Evolutionary conservation across 2,329 filamentous ascomycete species (phyloP), one percentile per base, ranked within the genome.

Genomic region (Fusarium decemcellulare): DNA sequence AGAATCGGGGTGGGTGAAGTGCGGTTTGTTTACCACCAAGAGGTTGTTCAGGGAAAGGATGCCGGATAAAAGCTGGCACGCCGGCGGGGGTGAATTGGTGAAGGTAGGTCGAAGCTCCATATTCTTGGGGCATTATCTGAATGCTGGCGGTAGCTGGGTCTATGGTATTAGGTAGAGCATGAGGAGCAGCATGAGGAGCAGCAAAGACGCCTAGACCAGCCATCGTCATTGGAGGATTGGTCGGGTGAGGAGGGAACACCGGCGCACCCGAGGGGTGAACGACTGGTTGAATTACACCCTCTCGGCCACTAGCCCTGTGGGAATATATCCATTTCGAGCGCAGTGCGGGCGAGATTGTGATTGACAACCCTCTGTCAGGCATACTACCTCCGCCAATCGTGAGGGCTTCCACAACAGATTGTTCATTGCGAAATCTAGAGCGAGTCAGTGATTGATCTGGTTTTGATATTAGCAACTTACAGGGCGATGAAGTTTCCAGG

Each of bases 291-390:
- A 53, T 18, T 37, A 36, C 12, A 15, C n/a, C n/a, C 16, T 47
- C 60, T 2, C 56, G 61, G 8, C 39, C 55, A 15, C 59, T 52
- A 12, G 57, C 52, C 16, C 59, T 47, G 8, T 47, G 29, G 10
- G 61, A 44, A 11, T 51, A 42, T 30, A 59, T 59, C 79, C 79
- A 81, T 61, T 79, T 81, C 3, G 78, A 80, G 29, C 76, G 70
- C 48, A 75, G 44, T 7, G 72, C 68, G 5, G 79, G 74, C 6
- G 63, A 62, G 30, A 81, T 74, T 14, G 3, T 43, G 18, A 80
- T 32, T 6, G 68, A 67, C 9, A 81, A 59, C 2, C 65, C 63
- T 30, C 70, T 71, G 40, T 78, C 78, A 6, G 64, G 63, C 42
- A 81, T 65, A 9, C 39, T 40, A 6, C 72, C 71, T 8, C 59